These are phyloP conservation scores for Epichloe festucae DNA, from an alignment of 2,329 filamentous ascomycete genomes.

Conservation along the genomic window DNA sequence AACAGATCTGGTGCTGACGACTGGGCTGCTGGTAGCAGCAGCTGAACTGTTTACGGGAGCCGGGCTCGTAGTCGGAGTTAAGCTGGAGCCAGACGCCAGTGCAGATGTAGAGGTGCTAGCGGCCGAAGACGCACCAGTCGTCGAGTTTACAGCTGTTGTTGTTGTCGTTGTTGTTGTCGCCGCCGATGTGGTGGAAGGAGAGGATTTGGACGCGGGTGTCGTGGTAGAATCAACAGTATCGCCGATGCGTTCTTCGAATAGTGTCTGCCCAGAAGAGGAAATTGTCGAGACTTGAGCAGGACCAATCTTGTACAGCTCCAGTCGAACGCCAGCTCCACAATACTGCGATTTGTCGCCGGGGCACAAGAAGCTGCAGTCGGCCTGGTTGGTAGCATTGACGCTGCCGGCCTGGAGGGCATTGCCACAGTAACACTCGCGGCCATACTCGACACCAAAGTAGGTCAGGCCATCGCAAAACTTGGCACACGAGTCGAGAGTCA, in stretches of 20 bases:
- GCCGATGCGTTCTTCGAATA: background rate
- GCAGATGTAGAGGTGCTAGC: background rate
- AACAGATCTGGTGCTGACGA: too few relatives aligned
- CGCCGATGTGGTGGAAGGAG: background rate
- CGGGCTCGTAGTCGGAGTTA: background rate
- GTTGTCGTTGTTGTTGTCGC: background rate
- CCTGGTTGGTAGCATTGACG: slow-evolving; percentile 15
- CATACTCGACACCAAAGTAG: slow-evolving; percentile 26
- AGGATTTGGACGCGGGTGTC: background rate
- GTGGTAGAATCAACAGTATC: background rate
- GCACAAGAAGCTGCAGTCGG: slow-evolving; percentile 21
- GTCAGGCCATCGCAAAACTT: slow-evolving; percentile 20
- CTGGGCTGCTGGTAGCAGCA: too few relatives aligned
- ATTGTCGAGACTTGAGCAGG: slow-evolving; percentile 9
- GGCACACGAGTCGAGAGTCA: slow-evolving; percentile 23
- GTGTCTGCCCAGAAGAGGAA: background rate
- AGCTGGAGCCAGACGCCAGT: background rate
- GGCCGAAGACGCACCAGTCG: background rate
- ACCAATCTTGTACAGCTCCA: slow-evolving; percentile 23
- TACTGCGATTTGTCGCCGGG: slow-evolving; percentile 20
- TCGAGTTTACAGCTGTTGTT: background rate
- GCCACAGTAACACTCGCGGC: slow-evolving; percentile 26
- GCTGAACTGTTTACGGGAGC: too few relatives aligned
- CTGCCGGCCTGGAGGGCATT: slow-evolving; percentile 17
- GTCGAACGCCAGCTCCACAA: slow-evolving; percentile 18